A percentile compares a stretch with the other conserved stretches of the same genome.
phyloP scores from a whole-genome alignment of 2,329 filamentous ascomycete species.

The Aciculosporium take region DNA sequence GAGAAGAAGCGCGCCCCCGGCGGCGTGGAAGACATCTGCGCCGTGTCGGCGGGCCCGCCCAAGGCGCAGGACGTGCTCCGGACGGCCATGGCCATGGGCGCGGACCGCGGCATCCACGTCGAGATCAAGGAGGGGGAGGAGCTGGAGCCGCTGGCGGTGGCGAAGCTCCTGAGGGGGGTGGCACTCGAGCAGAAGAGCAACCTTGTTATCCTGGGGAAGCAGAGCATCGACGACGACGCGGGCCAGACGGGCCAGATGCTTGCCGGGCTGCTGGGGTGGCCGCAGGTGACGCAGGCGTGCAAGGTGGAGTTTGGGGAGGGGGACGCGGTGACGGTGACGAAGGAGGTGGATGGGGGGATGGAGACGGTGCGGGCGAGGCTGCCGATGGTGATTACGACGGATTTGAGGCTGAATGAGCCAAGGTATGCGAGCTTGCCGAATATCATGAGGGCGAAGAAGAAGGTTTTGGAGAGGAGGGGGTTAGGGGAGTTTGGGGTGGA shows the following conservation, averaged over 20 bases:
- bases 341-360: constrained; percentile 89
- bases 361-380: constrained; percentile 78
- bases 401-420: constrained; percentile 87
- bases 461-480: constrained; percentile 87
- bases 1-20: constrained; percentile 62
- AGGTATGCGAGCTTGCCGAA: constrained; percentile 91
- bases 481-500: constrained; percentile 70
- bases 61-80: constrained; percentile 82
- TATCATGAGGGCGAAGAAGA: constrained; percentile 99
- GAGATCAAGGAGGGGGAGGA: constrained; percentile 62
- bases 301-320: constrained; percentile 63
- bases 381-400: constrained; percentile 89
- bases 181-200: constrained; percentile 79
- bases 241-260: constrained; percentile 98
- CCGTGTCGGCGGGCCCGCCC: constrained; percentile 72
- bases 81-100: constrained; percentile 97
- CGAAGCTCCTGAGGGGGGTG: constrained; percentile 71
- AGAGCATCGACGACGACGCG: constrained; percentile 94
- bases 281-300: constrained; percentile 86
- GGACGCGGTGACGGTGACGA: constrained; percentile 60
- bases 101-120: constrained; percentile 81
- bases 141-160: constrained; percentile 79
- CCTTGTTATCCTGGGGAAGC: constrained; percentile 87
- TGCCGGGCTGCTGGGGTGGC: constrained; percentile 79
- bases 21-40: constrained; percentile 82